Percentiles rank a stretch among this genome's conserved stretches.
These are phyloP conservation scores for Tricholoma hemisulphureum DNA, from an alignment of 768 basidiomycete genomes.

Conservation along the genomic window DNA sequence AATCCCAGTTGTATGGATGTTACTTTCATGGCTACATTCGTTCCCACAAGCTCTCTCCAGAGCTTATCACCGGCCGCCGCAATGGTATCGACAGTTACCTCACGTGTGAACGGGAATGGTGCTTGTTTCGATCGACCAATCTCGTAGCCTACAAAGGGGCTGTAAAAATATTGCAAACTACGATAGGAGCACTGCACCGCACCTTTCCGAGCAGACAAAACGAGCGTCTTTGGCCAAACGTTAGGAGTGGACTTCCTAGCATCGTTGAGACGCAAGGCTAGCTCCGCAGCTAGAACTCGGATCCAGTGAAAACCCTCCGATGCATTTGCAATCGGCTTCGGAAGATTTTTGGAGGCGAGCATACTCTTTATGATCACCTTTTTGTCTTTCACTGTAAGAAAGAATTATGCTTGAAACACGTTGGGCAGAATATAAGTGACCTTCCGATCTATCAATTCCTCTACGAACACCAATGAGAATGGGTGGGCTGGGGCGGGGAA, in stretches of 20 bases:
- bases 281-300: constrained; percentile 84
- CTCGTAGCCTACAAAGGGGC: constrained; percentile 52
- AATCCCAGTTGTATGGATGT: constrained; percentile 74
- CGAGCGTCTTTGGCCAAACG: constrained; percentile 91
- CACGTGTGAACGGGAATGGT: constrained; percentile 79
- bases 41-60: constrained; percentile 84
- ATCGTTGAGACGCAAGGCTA: constrained; percentile 81
- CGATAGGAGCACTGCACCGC: constrained; percentile 31
- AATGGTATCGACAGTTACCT: constrained; percentile 75
- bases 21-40: constrained; percentile 54
- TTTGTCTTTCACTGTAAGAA: constrained; percentile 76
- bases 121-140: constrained; percentile 75
- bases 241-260: constrained; percentile 70
- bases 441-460: constrained; percentile 88
- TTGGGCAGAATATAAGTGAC: constrained; percentile 34
- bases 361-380: constrained; percentile 88
- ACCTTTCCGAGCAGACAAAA: constrained; percentile 76
- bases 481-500: background rate
- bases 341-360: constrained; percentile 94
- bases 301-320: constrained; percentile 90
- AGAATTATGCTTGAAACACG: constrained; percentile 4
- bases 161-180: background rate
- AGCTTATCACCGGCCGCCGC: constrained; percentile 73
- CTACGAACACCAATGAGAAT: constrained; percentile 32
- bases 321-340: constrained; percentile 67